phyloP scores from a whole-genome alignment of 352 stramenopile species.

The Phytophthora ohioensis region DNA sequence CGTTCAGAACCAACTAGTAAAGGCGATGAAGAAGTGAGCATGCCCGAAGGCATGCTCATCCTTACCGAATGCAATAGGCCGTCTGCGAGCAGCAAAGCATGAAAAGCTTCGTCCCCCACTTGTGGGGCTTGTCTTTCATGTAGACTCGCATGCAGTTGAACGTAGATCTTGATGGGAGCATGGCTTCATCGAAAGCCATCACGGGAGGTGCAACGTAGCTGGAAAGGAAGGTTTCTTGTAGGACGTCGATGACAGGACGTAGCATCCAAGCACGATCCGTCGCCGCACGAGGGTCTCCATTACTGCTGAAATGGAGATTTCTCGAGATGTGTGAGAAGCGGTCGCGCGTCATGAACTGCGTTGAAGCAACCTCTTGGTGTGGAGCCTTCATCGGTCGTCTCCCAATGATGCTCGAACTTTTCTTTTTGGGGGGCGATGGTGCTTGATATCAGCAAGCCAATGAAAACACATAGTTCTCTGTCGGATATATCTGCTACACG shows the following conservation, averaged over 20 bases:
- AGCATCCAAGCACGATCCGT: slow-evolving; percentile 13
- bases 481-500: background rate
- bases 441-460: slow-evolving; percentile 9
- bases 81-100: too few species aligned
- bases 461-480: slow-evolving; percentile 10
- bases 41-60: too few species aligned
- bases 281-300: background rate
- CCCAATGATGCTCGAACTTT: background rate
- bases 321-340: slow-evolving; percentile 15
- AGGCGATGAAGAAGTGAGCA: background rate
- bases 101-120: too few species aligned
- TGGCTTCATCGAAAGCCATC: too few species aligned
- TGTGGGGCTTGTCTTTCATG: too few species aligned
- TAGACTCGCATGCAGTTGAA: too few species aligned
- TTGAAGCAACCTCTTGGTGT: slow-evolving; percentile 9
- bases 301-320: slow-evolving; percentile 27
- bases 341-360: slow-evolving; percentile 17
- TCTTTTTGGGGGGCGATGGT: slow-evolving; percentile 8
- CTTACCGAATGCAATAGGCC: too few species aligned
- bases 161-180: too few species aligned
- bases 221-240: slow-evolving; percentile 10
- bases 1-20: background rate
- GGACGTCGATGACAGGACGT: slow-evolving; percentile 10
- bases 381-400: slow-evolving; percentile 5
- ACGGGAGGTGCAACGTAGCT: too few species aligned